A percentile compares a stretch with the other conserved stretches of the same genome.
These are phyloP conservation scores for Mycena vitilis DNA, from an alignment of 768 basidiomycete genomes.

Conservation along the genomic window DNA sequence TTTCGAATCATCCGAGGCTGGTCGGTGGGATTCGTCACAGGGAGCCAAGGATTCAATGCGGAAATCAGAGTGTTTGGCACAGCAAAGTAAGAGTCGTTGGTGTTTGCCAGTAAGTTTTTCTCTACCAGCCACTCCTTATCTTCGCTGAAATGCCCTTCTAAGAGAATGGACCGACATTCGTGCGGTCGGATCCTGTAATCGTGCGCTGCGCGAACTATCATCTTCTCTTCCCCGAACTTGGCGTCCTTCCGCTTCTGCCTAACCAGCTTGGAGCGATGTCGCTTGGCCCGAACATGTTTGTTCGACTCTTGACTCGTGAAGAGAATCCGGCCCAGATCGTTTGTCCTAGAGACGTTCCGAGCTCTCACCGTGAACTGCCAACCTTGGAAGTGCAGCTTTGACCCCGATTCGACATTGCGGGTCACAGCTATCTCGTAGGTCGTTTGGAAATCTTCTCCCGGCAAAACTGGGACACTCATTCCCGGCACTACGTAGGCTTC, in stretches of 20 bases:
- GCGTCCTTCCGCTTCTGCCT: constrained; percentile 19
- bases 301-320: neutral
- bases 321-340: neutral
- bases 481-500: constrained; percentile 3
- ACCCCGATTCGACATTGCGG: neutral
- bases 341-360: neutral
- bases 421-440: neutral
- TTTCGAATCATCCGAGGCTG: neutral
- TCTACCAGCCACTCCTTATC: neutral
- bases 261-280: neutral
- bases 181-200: too few species aligned
- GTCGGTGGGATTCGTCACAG: neutral
- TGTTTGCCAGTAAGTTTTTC: neutral
- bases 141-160: neutral
- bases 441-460: neutral
- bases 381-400: neutral
- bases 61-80: neutral
- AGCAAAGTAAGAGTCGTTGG: neutral
- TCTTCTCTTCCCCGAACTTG: constrained; percentile 30
- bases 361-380: neutral
- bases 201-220: too few species aligned
- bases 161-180: too few species aligned
- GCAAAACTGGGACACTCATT: neutral
- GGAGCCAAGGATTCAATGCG: neutral
- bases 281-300: neutral